A percentile compares a stretch with the other conserved stretches of the same genome.
These are phyloP conservation scores for Inga leiocalycina DNA, from an alignment of 306 rosid species.

Conservation along the genomic window DNA sequence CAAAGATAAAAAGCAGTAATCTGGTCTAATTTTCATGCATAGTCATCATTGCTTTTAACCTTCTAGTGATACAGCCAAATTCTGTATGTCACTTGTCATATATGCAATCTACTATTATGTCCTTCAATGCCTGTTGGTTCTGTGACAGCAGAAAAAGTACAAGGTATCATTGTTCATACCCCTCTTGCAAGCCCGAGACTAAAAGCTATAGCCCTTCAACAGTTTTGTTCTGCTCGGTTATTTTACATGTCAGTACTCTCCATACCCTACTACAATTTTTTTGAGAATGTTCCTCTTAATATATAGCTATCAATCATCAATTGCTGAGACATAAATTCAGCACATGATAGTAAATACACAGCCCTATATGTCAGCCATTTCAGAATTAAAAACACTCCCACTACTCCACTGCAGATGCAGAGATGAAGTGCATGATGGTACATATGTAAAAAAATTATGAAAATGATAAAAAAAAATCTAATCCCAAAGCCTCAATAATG, in stretches of 20 bases:
- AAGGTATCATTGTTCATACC: background rate
- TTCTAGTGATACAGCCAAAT: conserved; percentile 1
- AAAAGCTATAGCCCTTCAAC: background rate
- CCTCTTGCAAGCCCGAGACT: background rate
- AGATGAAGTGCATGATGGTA: conserved; percentile 13
- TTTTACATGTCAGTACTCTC: conserved; percentile 6
- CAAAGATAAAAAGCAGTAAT: conserved; percentile 20
- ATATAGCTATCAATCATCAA: background rate
- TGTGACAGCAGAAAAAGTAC: background rate
- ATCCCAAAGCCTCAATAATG: conserved; percentile 2
- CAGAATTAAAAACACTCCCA: conserved; percentile 1
- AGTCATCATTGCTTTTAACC: conserved; percentile 10
- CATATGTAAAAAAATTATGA: conserved; percentile 2
- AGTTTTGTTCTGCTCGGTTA: conserved; percentile 6
- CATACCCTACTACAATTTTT: background rate
- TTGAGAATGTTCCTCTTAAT: background rate
- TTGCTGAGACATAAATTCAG: background rate
- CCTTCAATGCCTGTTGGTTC: conserved; percentile 23
- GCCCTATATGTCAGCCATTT: background rate
- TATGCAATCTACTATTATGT: background rate
- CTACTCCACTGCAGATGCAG: conserved; percentile 2
- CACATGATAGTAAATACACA: background rate
- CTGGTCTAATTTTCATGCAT: background rate
- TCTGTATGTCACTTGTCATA: conserved; percentile 22
- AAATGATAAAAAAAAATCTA: background rate